Percentiles rank a stretch among this genome's conserved stretches.
phyloP scores from a whole-genome alignment of 225 moss, liverwort and hornwort species.

The Bryum argenteum region DNA sequence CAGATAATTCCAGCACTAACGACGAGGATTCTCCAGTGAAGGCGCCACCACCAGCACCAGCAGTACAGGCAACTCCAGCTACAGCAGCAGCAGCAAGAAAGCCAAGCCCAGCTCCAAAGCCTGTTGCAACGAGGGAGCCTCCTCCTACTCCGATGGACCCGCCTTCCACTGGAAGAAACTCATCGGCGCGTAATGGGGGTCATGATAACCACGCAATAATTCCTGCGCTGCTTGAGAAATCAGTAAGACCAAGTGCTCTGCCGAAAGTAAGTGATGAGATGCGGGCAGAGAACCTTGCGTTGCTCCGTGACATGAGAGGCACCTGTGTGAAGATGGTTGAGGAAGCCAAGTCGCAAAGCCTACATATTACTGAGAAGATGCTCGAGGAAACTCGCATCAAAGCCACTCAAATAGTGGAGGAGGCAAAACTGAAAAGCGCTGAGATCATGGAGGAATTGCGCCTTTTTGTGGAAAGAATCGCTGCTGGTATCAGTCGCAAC shows the following conservation, averaged over 20 bases:
- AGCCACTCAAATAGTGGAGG: constrained; percentile 51
- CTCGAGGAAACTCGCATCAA: constrained; percentile 52
- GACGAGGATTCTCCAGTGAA: constrained; percentile 41
- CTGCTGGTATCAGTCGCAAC: not conserved
- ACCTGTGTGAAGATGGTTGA: constrained; percentile 63
- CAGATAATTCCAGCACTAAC: constrained; percentile 36
- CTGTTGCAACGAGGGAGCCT: constrained; percentile 25
- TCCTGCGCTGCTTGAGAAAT: constrained; percentile 29
- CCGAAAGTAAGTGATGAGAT: constrained; percentile 44
- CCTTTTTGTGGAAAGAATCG: constrained; percentile 37
- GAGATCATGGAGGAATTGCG: constrained; percentile 59
- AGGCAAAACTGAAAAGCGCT: constrained; percentile 42
- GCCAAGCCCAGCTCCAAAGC: constrained; percentile 28
- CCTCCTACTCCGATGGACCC: constrained; percentile 31
- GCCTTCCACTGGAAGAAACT: constrained; percentile 26
- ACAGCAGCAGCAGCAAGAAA: constrained; percentile 13
- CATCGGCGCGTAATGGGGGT: constrained; percentile 28
- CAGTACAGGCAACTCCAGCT: not conserved
- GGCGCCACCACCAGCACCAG: constrained; percentile 20
- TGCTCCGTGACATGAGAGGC: constrained; percentile 53
- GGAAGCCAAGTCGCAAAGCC: constrained; percentile 58
- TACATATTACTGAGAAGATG: constrained; percentile 43
- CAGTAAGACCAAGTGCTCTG: constrained; percentile 25
- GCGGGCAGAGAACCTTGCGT: constrained; percentile 47
- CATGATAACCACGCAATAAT: constrained; percentile 25